phyloP scores from a whole-genome alignment of 768 basidiomycete genomes.

The Sistotremastrum suecicum region DNA sequence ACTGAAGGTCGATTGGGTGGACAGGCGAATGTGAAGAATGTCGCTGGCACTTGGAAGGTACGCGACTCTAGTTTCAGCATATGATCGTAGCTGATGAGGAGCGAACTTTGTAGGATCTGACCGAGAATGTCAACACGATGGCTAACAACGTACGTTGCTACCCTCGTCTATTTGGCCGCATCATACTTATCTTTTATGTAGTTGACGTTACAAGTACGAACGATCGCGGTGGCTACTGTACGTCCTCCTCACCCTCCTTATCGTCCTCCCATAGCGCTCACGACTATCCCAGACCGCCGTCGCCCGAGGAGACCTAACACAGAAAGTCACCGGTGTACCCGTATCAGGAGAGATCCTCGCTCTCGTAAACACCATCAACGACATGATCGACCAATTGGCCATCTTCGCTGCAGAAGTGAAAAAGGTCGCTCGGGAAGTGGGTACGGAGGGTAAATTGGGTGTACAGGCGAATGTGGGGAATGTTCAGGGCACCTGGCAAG shows the following conservation, averaged over 20 bases:
- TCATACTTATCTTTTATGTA: constrained; percentile 15
- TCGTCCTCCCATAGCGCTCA: neutral
- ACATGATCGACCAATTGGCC: constrained; percentile 58
- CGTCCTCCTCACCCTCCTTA: constrained; percentile 14
- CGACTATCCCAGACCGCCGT: constrained; percentile 56
- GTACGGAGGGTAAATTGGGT: constrained; percentile 96
- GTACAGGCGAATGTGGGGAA: constrained; percentile 96
- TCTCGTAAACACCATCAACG: constrained; percentile 95
- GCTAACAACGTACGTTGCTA: constrained; percentile 60
- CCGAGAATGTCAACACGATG: constrained; percentile 94
- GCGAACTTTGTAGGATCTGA: constrained; percentile 44
- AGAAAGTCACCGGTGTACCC: constrained; percentile 84
- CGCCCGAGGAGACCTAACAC: constrained; percentile 82
- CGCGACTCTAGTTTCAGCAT: neutral
- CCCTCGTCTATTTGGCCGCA: constrained; percentile 1
- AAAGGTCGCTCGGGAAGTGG: constrained; percentile 93
- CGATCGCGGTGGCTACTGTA: constrained; percentile 85
- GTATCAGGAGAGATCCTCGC: constrained; percentile 95
- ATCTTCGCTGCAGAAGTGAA: constrained; percentile 74
- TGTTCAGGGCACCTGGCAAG: constrained; percentile 96
- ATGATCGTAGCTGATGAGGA: neutral
- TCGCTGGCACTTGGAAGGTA: constrained; percentile 92
- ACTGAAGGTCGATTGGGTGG: constrained; percentile 93
- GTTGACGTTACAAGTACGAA: constrained; percentile 88
- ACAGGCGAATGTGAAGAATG: constrained; percentile 84